Evolutionary conservation across 176 grass and related monocot genomes (phyloP).

Genomic region (Carex scoparia): DNA sequence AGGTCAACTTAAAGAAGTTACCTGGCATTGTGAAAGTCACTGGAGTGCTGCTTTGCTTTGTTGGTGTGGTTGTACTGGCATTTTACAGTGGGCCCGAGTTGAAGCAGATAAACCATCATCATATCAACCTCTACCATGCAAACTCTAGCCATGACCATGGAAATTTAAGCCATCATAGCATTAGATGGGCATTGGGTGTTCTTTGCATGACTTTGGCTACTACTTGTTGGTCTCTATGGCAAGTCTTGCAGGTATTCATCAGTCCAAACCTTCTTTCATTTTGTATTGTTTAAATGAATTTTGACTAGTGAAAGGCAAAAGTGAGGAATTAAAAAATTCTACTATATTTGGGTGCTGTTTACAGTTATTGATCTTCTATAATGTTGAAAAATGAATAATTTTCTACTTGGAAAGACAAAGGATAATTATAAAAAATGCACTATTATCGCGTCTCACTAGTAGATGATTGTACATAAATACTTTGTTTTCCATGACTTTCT

Average conservation of each 20-base stretch:
- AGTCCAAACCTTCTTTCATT: not conserved
- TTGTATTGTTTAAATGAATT: not conserved
- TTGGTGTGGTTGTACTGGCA: constrained; percentile 51
- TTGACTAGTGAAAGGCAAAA: not conserved
- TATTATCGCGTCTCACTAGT: not conserved
- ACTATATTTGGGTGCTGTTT: not conserved
- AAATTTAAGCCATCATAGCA: not conserved
- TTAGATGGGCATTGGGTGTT: constrained; percentile 49
- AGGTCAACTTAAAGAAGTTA: constrained; percentile 43
- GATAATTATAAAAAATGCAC: not conserved
- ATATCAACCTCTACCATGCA: constrained; percentile 21
- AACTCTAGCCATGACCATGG: not conserved
- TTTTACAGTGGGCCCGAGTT: constrained; percentile 61
- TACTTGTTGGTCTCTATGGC: constrained; percentile 53
- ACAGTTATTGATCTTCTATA: not conserved
- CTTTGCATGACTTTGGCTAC: constrained; percentile 49
- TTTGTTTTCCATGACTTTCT: too few species aligned
- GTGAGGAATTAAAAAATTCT: not conserved
- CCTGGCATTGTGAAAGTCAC: constrained; percentile 45
- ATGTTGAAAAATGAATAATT: not conserved
- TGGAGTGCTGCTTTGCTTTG: constrained; percentile 49
- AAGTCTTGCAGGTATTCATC: constrained; percentile 44
- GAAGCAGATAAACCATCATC: constrained; percentile 47
- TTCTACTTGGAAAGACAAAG: not conserved
- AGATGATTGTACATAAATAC: not conserved